phyloP scores from a whole-genome alignment of 768 basidiomycete species.

The Russula sp. region DNA sequence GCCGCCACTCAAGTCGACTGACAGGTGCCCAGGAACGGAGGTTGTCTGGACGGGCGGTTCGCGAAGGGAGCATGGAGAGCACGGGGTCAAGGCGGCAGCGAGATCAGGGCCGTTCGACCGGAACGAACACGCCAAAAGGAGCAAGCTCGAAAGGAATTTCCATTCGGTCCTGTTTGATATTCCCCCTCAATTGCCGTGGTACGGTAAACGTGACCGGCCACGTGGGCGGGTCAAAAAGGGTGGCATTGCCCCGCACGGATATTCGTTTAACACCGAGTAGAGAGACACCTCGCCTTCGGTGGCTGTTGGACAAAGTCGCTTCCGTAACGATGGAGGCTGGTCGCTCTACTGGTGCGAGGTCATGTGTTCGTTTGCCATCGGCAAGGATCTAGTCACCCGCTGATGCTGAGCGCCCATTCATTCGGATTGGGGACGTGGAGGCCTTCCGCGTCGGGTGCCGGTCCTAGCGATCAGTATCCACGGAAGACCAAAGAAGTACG shows the following conservation, averaged over 20 bases:
- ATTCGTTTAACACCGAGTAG: conserved; percentile 8
- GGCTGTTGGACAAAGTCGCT: background rate
- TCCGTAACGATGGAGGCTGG: conserved; percentile 10
- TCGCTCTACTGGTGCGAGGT: background rate
- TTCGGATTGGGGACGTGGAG: background rate
- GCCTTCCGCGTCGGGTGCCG: background rate
- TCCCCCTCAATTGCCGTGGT: background rate
- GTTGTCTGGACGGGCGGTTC: background rate
- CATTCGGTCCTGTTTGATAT: background rate
- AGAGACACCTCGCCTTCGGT: conserved; percentile 2
- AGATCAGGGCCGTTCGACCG: background rate
- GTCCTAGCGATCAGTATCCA: background rate
- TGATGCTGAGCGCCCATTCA: background rate
- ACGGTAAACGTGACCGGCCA: conserved; percentile 3
- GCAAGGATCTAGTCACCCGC: conserved; percentile 3
- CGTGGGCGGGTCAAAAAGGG: conserved; percentile 2
- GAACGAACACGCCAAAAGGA: conserved; percentile 7
- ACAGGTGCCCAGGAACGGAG: conserved; percentile 8
- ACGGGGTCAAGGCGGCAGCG: conserved; percentile 3
- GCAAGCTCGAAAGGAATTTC: conserved; percentile 11
- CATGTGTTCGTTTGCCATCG: conserved; percentile 9
- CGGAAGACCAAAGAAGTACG: background rate
- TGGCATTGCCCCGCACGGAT: conserved; percentile 1
- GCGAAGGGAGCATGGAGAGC: background rate
- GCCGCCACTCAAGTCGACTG: background rate